Evolutionary conservation across 2,329 filamentous ascomycete genomes (phyloP).

Genomic region (Nothomitra cinnamomea): DNA sequence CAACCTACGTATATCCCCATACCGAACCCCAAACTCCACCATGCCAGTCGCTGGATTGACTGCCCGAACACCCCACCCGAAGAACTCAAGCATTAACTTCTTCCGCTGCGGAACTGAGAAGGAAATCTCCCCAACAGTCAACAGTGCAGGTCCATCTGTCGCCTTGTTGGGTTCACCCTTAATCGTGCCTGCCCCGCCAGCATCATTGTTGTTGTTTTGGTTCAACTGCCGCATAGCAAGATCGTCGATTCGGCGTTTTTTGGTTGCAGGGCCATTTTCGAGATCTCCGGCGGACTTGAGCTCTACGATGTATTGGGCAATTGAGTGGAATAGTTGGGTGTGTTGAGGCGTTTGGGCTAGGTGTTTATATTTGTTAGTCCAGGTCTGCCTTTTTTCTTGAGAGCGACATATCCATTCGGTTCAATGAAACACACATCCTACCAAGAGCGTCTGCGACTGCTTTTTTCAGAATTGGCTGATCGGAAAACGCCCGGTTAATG

Average conservation of each 20-base stretch:
- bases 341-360: constrained; percentile 23
- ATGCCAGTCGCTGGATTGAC: constrained; percentile 17
- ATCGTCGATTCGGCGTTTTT: constrained; percentile 3
- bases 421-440: constrained; percentile 14
- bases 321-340: constrained; percentile 29
- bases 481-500: constrained; percentile 25
- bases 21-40: constrained; percentile 34
- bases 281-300: not conserved
- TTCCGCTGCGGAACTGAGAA: constrained; percentile 46
- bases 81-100: constrained; percentile 43
- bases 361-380: constrained; percentile 1
- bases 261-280: constrained; percentile 3
- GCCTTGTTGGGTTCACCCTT: not conserved
- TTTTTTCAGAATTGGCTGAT: constrained; percentile 22
- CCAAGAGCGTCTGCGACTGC: constrained; percentile 27
- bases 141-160: not conserved
- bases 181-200: not conserved
- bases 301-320: constrained; percentile 27
- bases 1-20: constrained; percentile 5
- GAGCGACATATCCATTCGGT: not conserved
- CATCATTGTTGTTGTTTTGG: not conserved
- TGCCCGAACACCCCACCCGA: constrained; percentile 16
- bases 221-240: not conserved
- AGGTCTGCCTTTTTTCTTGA: constrained; percentile 1
- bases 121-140: constrained; percentile 31